Percentiles rank a stretch among this genome's conserved stretches.
phyloP scores from a whole-genome alignment of 257 asterid genomes.

The Ligustrum vulgare region DNA sequence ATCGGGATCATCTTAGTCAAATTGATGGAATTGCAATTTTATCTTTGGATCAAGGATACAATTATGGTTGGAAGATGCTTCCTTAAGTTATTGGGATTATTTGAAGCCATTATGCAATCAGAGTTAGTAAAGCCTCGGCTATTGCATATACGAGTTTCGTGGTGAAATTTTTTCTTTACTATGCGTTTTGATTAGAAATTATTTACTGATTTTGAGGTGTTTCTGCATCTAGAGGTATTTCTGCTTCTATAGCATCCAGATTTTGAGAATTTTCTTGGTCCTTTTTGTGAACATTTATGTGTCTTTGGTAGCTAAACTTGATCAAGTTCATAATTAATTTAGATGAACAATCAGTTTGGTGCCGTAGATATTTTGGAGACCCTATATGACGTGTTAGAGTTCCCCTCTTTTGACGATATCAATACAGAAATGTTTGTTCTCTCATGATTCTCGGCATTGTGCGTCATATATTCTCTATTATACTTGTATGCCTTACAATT shows the following conservation, averaged over 20 bases:
- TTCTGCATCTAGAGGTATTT: background rate
- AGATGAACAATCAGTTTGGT: background rate
- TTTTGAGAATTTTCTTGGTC: background rate
- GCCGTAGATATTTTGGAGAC: background rate
- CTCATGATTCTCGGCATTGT: background rate
- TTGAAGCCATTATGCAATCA: background rate
- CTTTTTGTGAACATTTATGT: background rate
- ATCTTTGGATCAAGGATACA: background rate
- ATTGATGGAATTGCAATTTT: background rate
- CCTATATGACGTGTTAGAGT: background rate
- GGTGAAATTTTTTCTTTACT: background rate
- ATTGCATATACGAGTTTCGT: background rate
- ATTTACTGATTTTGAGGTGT: background rate
- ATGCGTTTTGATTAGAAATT: background rate
- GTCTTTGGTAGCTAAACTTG: background rate
- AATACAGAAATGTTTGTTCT: background rate
- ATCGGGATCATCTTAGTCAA: background rate
- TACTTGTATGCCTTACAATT: background rate
- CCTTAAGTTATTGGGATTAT: background rate
- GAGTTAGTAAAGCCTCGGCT: background rate
- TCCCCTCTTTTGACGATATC: background rate
- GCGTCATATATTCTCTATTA: background rate
- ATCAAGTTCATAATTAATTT: background rate
- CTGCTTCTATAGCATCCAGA: background rate
- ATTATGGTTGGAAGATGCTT: background rate